These are phyloP conservation scores for Rhizoclosmatium globosum DNA, from an alignment of 192 early-diverging fungal genomes.

Conservation along the genomic window DNA sequence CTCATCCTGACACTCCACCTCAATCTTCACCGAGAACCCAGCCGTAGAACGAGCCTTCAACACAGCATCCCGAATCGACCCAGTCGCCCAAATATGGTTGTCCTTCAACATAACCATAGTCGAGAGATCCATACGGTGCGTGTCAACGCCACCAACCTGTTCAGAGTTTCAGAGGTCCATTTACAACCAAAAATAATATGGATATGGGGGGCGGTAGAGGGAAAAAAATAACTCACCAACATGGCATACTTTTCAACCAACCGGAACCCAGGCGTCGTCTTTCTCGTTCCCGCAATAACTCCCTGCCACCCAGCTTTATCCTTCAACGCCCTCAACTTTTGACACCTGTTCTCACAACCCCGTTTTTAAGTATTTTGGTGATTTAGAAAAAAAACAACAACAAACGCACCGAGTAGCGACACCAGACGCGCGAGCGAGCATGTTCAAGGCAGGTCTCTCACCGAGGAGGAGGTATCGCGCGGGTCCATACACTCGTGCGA, in stretches of 20 bases:
- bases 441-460: conserved; percentile 94
- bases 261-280: conserved; percentile 98
- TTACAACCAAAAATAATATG: not conserved
- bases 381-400: not conserved
- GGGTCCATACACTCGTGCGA: conserved; percentile 84
- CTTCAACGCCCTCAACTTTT: conserved; percentile 68
- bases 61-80: conserved; percentile 93
- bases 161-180: not conserved
- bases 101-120: conserved; percentile 99
- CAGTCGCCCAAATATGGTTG: conserved; percentile 93
- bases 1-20: conserved; percentile 94
- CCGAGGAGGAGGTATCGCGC: conserved; percentile 88
- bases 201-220: not conserved
- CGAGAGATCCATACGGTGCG: conserved; percentile 95
- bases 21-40: conserved; percentile 95
- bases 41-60: conserved; percentile 78
- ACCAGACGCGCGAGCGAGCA: conserved; percentile 92
- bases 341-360: conserved; percentile 48
- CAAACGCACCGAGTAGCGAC: conserved; percentile 81
- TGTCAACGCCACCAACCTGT: conserved; percentile 92
- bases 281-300: conserved; percentile 93
- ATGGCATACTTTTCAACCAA: conserved; percentile 98
- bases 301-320: conserved; percentile 79
- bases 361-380: no score
- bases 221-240: conserved; percentile 49